Evolutionary conservation across 2,329 filamentous ascomycete genomes (phyloP).

Genomic region (Huntiella bhutanensis): DNA sequence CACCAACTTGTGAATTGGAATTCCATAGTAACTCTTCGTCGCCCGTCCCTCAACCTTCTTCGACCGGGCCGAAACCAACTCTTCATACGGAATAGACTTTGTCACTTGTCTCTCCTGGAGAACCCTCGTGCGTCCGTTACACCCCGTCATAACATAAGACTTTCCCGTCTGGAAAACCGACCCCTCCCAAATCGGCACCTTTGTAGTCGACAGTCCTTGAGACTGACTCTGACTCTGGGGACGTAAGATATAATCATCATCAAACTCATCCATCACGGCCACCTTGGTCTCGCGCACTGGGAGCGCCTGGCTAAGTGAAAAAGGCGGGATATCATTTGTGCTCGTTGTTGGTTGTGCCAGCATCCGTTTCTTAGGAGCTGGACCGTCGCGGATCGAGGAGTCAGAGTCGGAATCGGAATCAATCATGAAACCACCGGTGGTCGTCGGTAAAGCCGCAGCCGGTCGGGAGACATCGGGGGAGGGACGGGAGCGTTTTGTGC

Average conservation of each 20-base stretch:
- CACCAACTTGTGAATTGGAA: constrained; percentile 73
- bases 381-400: neutral
- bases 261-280: neutral
- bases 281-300: neutral
- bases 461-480: constrained; percentile 3
- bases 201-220: neutral
- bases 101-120: constrained; percentile 34
- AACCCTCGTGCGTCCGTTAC: constrained; percentile 35
- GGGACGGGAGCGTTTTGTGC: constrained; percentile 11
- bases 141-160: constrained; percentile 30
- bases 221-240: neutral
- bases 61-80: constrained; percentile 49
- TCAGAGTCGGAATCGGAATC: constrained; percentile 10
- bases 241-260: neutral
- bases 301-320: neutral
- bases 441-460: neutral
- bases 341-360: neutral
- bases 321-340: no score
- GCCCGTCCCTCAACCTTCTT: constrained; percentile 48
- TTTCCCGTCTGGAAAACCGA: constrained; percentile 13
- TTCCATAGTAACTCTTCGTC: constrained; percentile 68
- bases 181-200: constrained; percentile 7
- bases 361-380: constrained; percentile 9
- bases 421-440: constrained; percentile 12
- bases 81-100: constrained; percentile 37